Evolutionary conservation across 495 filamentous ascomycete genomes (phyloP).

Genomic region (Aspergillus saccharolyticus): DNA sequence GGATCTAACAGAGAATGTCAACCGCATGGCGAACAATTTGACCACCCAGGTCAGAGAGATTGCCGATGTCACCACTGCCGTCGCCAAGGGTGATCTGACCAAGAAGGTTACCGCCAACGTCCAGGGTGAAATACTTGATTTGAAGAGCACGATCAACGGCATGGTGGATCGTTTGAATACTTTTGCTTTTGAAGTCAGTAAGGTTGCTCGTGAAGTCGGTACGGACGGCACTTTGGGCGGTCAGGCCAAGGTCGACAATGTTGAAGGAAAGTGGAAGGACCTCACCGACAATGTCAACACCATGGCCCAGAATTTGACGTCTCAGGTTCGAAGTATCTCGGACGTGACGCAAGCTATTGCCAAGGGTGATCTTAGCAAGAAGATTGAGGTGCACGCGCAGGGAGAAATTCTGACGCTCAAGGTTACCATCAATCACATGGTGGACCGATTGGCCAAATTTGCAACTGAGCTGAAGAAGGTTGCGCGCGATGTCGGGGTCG

Average conservation of each 20-base stretch:
- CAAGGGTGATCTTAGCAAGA: slow-evolving; percentile 87
- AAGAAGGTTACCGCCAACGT: slow-evolving; percentile 96
- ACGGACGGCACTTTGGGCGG: slow-evolving; percentile 95
- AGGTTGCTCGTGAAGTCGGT: slow-evolving; percentile 95
- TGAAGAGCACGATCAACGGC: slow-evolving; percentile 98
- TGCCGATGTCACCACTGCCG: slow-evolving; percentile 94
- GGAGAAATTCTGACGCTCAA: slow-evolving; percentile 92
- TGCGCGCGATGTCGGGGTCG: slow-evolving; percentile 93
- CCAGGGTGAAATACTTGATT: slow-evolving; percentile 87
- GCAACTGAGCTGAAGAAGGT: slow-evolving; percentile 96
- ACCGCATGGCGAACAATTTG: slow-evolving; percentile 97
- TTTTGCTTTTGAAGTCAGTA: slow-evolving; percentile 97
- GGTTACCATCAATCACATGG: slow-evolving; percentile 99
- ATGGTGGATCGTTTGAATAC: slow-evolving; percentile 98
- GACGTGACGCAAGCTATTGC: slow-evolving; percentile 97
- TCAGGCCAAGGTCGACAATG: slow-evolving; percentile 93
- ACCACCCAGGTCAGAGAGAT: slow-evolving; percentile 98
- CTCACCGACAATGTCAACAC: slow-evolving; percentile 84
- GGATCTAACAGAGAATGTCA: slow-evolving; percentile 95
- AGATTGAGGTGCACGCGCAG: slow-evolving; percentile 92
- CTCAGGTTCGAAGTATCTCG: slow-evolving; percentile 92
- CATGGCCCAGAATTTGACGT: slow-evolving; percentile 94
- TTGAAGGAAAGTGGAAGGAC: slow-evolving; percentile 99
- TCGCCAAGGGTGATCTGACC: slow-evolving; percentile 89
- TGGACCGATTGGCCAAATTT: slow-evolving; percentile 90